Base-by-base conservation (phyloP, 139 green algal species). In the Desmodesmus armatus region DNA sequence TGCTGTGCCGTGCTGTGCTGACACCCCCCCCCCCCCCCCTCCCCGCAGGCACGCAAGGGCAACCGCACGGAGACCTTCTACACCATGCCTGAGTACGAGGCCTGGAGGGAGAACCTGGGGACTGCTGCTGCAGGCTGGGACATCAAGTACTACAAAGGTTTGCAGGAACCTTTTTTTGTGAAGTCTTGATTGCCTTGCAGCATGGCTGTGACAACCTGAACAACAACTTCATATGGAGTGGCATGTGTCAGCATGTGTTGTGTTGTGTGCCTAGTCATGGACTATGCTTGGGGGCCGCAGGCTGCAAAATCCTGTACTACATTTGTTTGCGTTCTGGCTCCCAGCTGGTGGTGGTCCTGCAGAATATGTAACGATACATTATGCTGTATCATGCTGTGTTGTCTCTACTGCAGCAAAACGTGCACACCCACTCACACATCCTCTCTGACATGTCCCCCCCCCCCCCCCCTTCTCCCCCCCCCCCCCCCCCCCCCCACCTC, bases 121-220 rank as follows among this genome's bases (percentile, higher is more conserved):
- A 9, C 11, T 25, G 47, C 29, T 2, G 47, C 73, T 25, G 49
- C 7, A 9, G 49, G 94, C 65, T 99, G 98, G 98, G 90, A 85
- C 23, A 96, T 99, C 91, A 99, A 99, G 93, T 99, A 99, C 94
- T 99, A 99, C 88, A 99, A 99, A 90, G 96, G 55, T 65, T 5
- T 19, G 70, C 27, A 5, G 29, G 65, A n/a, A n/a, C n/a, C n/a
- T n/a, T n/a, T n/a, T n/a, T n/a, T n/a, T n/a, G n/a, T n/a, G n/a
- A n/a, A n/a, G n/a, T n/a, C n/a, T n/a, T n/a, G n/a, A n/a, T n/a
- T n/a, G n/a, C n/a, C n/a, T n/a, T n/a, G n/a, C n/a, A n/a, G n/a
- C n/a, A n/a, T n/a, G n/a, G n/a, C n/a, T n/a, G n/a, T n/a, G n/a
- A n/a, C n/a, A n/a, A n/a, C n/a, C n/a, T n/a, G n/a, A n/a, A n/a